Percentiles rank a stretch among this genome's conserved stretches.
phyloP scores from a whole-genome alignment of 1,284 basidiomycete species.

The Papiliotrema laurentii region DNA sequence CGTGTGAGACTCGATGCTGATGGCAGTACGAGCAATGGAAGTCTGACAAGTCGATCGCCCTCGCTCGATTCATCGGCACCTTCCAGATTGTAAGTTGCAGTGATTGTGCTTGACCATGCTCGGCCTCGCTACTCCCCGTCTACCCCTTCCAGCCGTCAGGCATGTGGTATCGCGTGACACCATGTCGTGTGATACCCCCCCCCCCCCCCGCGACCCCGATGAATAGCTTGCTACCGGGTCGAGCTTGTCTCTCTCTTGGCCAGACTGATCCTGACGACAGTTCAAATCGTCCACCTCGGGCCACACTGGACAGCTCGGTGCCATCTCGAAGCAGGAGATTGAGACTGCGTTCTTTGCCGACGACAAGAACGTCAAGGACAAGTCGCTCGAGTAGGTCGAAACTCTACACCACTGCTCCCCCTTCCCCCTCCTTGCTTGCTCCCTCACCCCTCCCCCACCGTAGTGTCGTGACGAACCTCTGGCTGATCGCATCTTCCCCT shows the following conservation, averaged over 20 bases:
- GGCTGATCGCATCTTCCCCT: background rate
- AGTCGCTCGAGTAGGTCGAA: slow-evolving; percentile 41
- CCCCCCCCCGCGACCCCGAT: no score
- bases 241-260: background rate
- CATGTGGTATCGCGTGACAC: no score
- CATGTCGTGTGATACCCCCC: no score
- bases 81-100: slow-evolving; percentile 41
- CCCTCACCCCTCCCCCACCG: background rate
- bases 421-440: background rate
- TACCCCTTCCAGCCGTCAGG: no score
- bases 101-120: no score
- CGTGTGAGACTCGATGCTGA: background rate
- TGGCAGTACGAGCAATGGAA: slow-evolving; percentile 40
- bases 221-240: no score
- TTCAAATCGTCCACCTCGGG: slow-evolving; percentile 38
- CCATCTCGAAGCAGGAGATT: slow-evolving; percentile 40
- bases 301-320: slow-evolving; percentile 37
- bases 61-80: slow-evolving; percentile 41
- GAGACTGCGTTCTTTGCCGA: slow-evolving; percentile 44
- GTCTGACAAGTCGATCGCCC: slow-evolving; percentile 38
- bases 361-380: slow-evolving; percentile 43
- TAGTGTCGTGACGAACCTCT: no score
- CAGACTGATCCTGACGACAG: slow-evolving; percentile 14
- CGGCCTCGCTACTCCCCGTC: no score
- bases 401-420: background rate